phyloP scores from a whole-genome alignment of 2,329 filamentous ascomycete genomes.

The Aspergillus pseudotamarii region DNA sequence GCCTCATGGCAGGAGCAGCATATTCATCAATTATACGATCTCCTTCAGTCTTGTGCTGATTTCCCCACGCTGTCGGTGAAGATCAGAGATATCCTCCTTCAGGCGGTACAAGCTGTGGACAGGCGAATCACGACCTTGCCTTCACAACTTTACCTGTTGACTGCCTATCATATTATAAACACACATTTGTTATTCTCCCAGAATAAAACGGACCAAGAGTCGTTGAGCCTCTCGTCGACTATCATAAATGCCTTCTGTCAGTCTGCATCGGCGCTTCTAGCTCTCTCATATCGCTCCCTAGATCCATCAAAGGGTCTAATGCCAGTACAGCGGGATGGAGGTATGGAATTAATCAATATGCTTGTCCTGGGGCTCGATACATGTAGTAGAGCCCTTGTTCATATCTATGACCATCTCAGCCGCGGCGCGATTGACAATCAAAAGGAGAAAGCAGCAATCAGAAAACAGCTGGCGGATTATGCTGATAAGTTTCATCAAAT shows the following conservation, averaged over 20 bases:
- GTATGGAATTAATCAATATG: background rate
- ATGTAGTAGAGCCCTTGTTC: constrained; percentile 5
- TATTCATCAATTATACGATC: constrained; percentile 8
- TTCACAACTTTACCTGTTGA: constrained; percentile 2
- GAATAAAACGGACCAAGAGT: background rate
- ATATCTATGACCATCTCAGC: constrained; percentile 3
- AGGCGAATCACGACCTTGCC: background rate
- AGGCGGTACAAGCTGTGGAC: constrained; percentile 8
- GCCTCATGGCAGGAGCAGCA: constrained; percentile 10
- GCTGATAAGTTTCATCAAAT: constrained; percentile 3
- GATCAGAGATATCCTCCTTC: constrained; percentile 7
- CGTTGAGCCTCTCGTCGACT: background rate
- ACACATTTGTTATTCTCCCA: constrained; percentile 9
- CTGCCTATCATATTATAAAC: constrained; percentile 9
- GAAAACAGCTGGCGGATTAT: background rate
- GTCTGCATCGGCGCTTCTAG: constrained; percentile 5
- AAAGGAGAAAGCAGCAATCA: background rate
- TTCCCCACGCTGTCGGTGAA: constrained; percentile 1
- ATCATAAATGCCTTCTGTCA: constrained; percentile 7
- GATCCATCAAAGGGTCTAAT: background rate
- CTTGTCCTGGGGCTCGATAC: constrained; percentile 2
- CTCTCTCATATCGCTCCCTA: background rate
- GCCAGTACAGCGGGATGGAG: background rate
- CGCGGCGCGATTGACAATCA: background rate
- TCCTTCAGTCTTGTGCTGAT: constrained; percentile 9